Conservation (phyloP, 2,329 filamentous ascomycete genomes). For the Rhynchosporium graminicola region DNA sequence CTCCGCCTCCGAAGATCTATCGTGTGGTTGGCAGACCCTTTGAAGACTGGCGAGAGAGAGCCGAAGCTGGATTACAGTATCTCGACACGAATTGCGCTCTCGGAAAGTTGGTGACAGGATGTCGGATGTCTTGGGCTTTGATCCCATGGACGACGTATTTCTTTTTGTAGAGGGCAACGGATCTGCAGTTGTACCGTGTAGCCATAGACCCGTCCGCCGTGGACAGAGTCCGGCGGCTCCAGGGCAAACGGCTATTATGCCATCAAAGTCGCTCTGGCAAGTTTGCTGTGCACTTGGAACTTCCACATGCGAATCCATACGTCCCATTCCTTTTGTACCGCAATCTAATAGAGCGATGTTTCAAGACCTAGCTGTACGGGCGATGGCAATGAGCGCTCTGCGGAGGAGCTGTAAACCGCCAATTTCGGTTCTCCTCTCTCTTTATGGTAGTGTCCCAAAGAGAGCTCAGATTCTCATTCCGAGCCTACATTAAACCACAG, state of each 20-base stretch:
- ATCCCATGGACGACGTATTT: too few species aligned
- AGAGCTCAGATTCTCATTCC: not conserved
- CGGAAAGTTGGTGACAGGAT: not conserved
- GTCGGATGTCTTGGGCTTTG: not conserved
- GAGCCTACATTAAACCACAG: not conserved
- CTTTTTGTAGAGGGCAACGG: not conserved
- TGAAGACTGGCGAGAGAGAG: not conserved
- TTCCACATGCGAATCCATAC: not conserved
- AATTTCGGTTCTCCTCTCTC: not conserved
- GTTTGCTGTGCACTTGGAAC: not conserved
- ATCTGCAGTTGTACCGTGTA: not conserved
- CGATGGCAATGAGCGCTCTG: not conserved
- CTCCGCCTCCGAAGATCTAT: slow-evolving; percentile 18
- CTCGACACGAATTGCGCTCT: not conserved
- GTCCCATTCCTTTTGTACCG: not conserved
- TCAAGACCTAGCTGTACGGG: not conserved
- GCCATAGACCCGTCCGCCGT: not conserved
- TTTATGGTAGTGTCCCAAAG: not conserved
- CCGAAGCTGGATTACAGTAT: not conserved
- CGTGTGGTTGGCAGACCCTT: slow-evolving; percentile 31
- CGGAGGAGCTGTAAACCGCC: slow-evolving; percentile 5
- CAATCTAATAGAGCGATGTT: not conserved
- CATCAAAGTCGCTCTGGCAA: slow-evolving; percentile 7
- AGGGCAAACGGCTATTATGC: not conserved
- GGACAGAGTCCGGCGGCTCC: not conserved